Evolutionary conservation across 1,139 yeast species (phyloP), one percentile per base, ranked within the genome.

Genomic region (Nakaseomyces nivariensis): DNA sequence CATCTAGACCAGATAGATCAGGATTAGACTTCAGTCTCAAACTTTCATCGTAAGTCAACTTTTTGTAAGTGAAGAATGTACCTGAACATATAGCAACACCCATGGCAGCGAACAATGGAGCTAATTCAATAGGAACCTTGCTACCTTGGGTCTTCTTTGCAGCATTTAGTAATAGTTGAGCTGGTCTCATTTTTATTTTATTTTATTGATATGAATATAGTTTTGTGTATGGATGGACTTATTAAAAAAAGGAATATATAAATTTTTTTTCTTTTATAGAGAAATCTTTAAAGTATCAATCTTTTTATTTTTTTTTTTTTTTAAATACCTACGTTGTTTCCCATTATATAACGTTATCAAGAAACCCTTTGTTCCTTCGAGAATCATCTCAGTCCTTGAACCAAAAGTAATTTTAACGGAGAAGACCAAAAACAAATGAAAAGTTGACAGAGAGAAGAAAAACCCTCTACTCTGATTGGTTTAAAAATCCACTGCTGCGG

Each of bases 41-140:
- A 58, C 83, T 75, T 54, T 68, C 71, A 68, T 84, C 92, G 63
- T 78, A 72, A 52, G 80, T 75, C 59, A 85, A 72, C 68, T 85
- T 87, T 75, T 82, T 84, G 73, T 79, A 79, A 49, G 87, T 73
- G 77, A 85, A 85, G 73, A 69, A 84, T 56, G 71, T 58, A 54
- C 83, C 89, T 33, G 92, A 84, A 54, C 69, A 66, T 61, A 79
- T 63, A 46, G 92, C 92, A 52, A 82, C 81, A 61, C 82, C 85
- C 70, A 76, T 72, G 41, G 79, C 80, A 42, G 74, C 67, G 58
- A 76, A 73, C 67, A 85, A 77, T 67, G 94, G 94, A 67, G 84
- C 81, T 75, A 85, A 73, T 72, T 85, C 94, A 51, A 84, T 79
- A 58, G 94, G 94, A 50, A 81, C 66, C 43, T 57, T 55, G 61